Conservation (phyloP, 2,329 filamentous ascomycete genomes). For the Xylariaceae sp. region DNA sequence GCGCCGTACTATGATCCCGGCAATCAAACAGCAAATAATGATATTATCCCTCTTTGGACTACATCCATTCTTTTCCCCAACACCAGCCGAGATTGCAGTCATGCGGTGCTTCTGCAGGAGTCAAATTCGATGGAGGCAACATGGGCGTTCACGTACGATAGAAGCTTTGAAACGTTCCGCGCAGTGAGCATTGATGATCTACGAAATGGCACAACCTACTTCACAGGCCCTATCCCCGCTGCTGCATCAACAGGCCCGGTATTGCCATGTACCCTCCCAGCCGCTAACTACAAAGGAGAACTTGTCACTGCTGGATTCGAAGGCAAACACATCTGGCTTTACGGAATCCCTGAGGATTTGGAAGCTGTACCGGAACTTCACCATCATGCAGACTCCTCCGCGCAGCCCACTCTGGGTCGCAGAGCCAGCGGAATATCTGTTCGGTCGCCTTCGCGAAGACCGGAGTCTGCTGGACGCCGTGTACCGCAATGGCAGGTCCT, state of each 20-base stretch:
- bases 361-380: conserved; percentile 53
- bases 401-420: conserved; percentile 29
- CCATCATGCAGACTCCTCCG: conserved; percentile 28
- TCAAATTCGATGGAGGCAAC: conserved; percentile 60
- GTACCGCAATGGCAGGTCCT: conserved; percentile 67
- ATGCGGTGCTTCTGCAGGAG: conserved; percentile 66
- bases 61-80: conserved; percentile 82
- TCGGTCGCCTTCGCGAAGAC: conserved; percentile 36
- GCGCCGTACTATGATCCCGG: conserved; percentile 76
- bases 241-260: conserved; percentile 52
- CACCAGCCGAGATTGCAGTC: conserved; percentile 72
- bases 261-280: conserved; percentile 64
- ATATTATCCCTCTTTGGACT: conserved; percentile 75
- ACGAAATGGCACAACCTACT: conserved; percentile 73
- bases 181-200: conserved; percentile 72
- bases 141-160: conserved; percentile 77
- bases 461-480: conserved; percentile 34
- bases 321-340: conserved; percentile 70
- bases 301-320: conserved; percentile 71
- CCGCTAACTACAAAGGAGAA: conserved; percentile 65
- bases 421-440: conserved; percentile 40
- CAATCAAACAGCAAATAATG: conserved; percentile 60
- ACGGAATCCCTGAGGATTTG: conserved; percentile 71
- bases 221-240: conserved; percentile 63
- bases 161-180: conserved; percentile 72